Conservation (phyloP, 495 filamentous ascomycete genomes). For the Daldinia decipiens region DNA sequence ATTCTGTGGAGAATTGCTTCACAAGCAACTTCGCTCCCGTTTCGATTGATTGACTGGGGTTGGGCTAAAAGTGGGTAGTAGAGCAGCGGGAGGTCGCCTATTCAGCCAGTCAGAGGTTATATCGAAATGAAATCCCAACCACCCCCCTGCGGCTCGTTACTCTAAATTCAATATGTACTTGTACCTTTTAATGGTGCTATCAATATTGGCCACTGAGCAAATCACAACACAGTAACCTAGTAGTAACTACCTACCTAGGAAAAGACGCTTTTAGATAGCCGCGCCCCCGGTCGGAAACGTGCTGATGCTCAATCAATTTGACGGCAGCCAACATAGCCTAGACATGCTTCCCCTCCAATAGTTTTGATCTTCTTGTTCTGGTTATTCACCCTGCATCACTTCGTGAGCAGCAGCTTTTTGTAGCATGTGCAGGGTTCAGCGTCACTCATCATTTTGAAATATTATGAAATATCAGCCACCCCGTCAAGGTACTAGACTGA, state of each 20-base stretch:
- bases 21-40: background rate
- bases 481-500: too few relatives aligned
- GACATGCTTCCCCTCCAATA: slow-evolving; percentile 28
- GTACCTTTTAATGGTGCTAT: too few relatives aligned
- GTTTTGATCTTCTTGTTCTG: background rate
- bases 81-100: slow-evolving; percentile 35
- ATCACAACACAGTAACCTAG: slow-evolving; percentile 26
- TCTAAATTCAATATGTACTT: slow-evolving; percentile 19
- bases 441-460: too few relatives aligned
- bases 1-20: background rate
- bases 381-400: background rate
- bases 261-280: slow-evolving; percentile 31
- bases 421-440: too few relatives aligned
- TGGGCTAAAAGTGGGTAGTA: slow-evolving; percentile 23
- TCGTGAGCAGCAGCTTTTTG: background rate
- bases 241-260: too few relatives aligned
- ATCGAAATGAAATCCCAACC: slow-evolving; percentile 36
- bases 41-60: slow-evolving; percentile 15
- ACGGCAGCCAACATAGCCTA: slow-evolving; percentile 37
- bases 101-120: slow-evolving; percentile 29
- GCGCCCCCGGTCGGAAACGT: slow-evolving; percentile 28
- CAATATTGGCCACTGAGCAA: background rate
- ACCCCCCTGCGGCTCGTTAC: slow-evolving; percentile 35
- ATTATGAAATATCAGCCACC: too few relatives aligned
- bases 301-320: slow-evolving; percentile 41